Conservation (phyloP, 306 rosid species). For the Corylus heterophylla region DNA sequence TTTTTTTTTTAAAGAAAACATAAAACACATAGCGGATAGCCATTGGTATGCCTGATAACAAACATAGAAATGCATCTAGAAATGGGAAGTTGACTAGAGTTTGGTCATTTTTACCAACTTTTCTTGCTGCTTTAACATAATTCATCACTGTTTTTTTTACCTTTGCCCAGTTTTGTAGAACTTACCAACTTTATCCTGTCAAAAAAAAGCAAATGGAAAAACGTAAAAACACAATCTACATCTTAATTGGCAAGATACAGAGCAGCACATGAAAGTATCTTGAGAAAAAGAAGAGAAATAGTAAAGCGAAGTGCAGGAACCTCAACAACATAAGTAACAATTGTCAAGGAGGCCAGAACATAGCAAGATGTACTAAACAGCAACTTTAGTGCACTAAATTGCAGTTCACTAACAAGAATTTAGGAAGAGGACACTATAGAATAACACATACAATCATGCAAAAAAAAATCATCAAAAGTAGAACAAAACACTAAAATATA, state of each 20-base stretch:
- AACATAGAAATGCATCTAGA: constrained; percentile 7
- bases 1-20: neutral
- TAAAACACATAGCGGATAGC: neutral
- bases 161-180: constrained; percentile 40
- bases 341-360: neutral
- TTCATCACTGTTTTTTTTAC: constrained; percentile 32
- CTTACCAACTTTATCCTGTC: constrained; percentile 98
- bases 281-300: neutral
- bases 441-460: neutral
- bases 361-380: neutral
- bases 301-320: neutral
- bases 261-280: neutral
- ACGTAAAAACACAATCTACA: neutral
- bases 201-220: constrained; percentile 35
- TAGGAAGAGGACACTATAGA: neutral
- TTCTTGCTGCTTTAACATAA: constrained; percentile 42
- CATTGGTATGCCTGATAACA: neutral
- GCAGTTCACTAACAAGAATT: neutral
- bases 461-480: neutral
- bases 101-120: constrained; percentile 33
- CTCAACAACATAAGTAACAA: neutral
- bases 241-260: neutral
- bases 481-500: neutral
- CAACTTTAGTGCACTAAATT: neutral
- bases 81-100: constrained; percentile 9